Evolutionary conservation across 2,329 filamentous ascomycete genomes (phyloP).

Genomic region (Boeremia exigua): DNA sequence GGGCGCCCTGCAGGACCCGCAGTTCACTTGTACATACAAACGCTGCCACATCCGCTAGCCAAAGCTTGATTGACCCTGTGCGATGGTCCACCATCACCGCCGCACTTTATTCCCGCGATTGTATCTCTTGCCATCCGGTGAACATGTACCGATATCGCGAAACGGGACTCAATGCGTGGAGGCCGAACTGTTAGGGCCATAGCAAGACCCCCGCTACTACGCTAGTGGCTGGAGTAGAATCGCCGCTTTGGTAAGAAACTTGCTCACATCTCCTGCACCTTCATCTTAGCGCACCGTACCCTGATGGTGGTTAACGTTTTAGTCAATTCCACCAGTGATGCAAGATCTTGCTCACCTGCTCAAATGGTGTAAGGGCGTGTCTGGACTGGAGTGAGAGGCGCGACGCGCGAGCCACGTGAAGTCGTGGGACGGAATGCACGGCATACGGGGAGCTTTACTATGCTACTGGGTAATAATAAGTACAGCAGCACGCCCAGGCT

Average conservation of each 20-base stretch:
- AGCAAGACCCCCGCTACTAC: slow-evolving; percentile 20
- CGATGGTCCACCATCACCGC: neutral
- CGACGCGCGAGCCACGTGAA: slow-evolving; percentile 33
- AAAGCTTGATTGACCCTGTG: slow-evolving; percentile 25
- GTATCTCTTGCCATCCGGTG: slow-evolving; percentile 6
- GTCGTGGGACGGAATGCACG: slow-evolving; percentile 34
- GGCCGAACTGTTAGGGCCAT: slow-evolving; percentile 17
- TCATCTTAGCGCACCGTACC: slow-evolving; percentile 15
- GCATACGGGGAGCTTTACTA: slow-evolving; percentile 25
- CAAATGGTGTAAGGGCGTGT: slow-evolving; percentile 20
- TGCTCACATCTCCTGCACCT: slow-evolving; percentile 36
- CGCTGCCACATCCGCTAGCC: slow-evolving; percentile 27
- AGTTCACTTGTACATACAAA: neutral
- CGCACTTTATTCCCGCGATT: slow-evolving; percentile 1
- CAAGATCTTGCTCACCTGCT: slow-evolving; percentile 32
- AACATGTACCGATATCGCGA: neutral
- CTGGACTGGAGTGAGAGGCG: slow-evolving; percentile 22
- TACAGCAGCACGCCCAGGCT: slow-evolving; percentile 29
- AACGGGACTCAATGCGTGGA: neutral
- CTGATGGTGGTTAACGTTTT: slow-evolving; percentile 16
- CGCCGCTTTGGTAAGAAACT: slow-evolving; percentile 38
- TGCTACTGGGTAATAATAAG: slow-evolving; percentile 36
- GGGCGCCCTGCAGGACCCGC: neutral
- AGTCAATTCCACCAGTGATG: slow-evolving; percentile 25
- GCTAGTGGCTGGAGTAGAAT: slow-evolving; percentile 26